Conservation (phyloP, 805 yeast species). For the Cyberlindnera veronae region DNA sequence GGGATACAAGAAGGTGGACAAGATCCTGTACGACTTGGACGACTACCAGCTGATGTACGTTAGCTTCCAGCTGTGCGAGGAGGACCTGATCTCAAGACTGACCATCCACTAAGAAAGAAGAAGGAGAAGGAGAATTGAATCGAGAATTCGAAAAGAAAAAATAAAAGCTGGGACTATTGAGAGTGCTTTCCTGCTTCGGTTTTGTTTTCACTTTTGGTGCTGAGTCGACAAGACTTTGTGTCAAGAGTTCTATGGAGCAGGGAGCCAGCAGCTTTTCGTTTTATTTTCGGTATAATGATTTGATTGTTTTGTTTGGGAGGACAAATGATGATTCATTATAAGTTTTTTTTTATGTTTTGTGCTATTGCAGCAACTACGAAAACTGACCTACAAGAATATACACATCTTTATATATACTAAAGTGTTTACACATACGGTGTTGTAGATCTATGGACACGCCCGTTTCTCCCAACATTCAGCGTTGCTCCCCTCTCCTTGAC, state of each 20-base stretch:
- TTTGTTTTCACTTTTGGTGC: slow-evolving; percentile 9
- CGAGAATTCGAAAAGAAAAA: slow-evolving; percentile 16
- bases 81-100: slow-evolving; percentile 20
- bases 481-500: slow-evolving; percentile 25
- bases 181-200: background rate
- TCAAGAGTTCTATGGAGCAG: background rate
- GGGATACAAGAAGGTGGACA: slow-evolving; percentile 61
- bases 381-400: slow-evolving; percentile 2
- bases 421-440: slow-evolving; percentile 25
- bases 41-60: slow-evolving; percentile 71
- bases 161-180: slow-evolving; percentile 9
- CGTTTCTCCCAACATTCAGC: slow-evolving; percentile 26
- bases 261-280: slow-evolving; percentile 16
- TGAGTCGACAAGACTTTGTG: too few relatives aligned
- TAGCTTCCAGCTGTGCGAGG: slow-evolving; percentile 47
- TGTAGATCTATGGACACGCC: slow-evolving; percentile 28
- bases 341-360: slow-evolving; percentile 25
- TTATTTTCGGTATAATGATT: slow-evolving; percentile 25
- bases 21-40: slow-evolving; percentile 68
- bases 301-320: slow-evolving; percentile 25
- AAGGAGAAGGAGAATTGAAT: slow-evolving; percentile 12
- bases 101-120: slow-evolving; percentile 5
- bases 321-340: slow-evolving; percentile 24
- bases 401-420: too few relatives aligned
- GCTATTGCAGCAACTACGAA: slow-evolving; percentile 1